Evolutionary conservation across 768 basidiomycete genomes (phyloP), one percentile per base, ranked within the genome.

Genomic region (Podaxis rugospora): DNA sequence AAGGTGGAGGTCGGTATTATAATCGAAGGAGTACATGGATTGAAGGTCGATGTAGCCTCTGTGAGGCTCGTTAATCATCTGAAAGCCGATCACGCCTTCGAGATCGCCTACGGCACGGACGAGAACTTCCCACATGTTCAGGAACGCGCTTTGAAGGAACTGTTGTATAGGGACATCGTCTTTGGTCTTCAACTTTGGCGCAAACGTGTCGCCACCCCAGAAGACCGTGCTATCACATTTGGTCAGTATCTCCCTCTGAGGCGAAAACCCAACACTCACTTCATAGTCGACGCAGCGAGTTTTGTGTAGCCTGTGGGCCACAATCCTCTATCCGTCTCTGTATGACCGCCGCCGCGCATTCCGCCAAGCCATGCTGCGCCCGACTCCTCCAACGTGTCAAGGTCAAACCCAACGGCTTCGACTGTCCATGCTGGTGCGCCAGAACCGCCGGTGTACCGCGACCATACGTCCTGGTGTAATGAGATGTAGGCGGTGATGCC

Each of bases 361-460:
- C 94, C 95, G 42, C 81, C 77, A 0, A 96, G 74, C 87, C 95
- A 98, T 0, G 94, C 96, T 0, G 94, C 91, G 0, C 89, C 91
- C 0, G 88, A 85, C 58, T 89, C 84, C 64, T 95, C 93, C 2
- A 98, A 76, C 1, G 84, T 83, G 46, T 83, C 75, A 2, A 97
- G 75, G 68, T 96, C 91, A 64, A 98, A 93, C 0, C 96, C 97
- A 6, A 87, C 89, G 9, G 83, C 72, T 62, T 93, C 88, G 1
- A 98, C 77, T 1, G 95, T 97, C 96, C 97, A 99, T 3, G 92
- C 93, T 1, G 97, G 97, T 0, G 96, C 95, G 1, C 97, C 96
- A 1, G 93, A 96, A 47, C 96, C 96, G 6, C 96, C 96, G 2
- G 87, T 86, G 67, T 95, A 95, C 3, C 96, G 86, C 0, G 94